phyloP scores from a whole-genome alignment of 1,284 basidiomycete species.

The Malassezia caprae region DNA sequence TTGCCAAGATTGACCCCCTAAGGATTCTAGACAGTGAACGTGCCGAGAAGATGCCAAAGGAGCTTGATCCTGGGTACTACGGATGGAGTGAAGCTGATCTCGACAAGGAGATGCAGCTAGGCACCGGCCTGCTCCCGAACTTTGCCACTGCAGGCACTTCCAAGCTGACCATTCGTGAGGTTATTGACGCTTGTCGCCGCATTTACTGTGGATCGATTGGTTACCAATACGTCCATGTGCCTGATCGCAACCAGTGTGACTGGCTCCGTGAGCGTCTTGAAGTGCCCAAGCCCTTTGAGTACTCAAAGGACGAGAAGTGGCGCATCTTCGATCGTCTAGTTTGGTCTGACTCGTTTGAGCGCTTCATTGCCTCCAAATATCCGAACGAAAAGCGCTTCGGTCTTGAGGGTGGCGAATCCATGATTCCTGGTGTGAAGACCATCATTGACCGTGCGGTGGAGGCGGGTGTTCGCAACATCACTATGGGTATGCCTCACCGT shows the following conservation, averaged over 20 bases:
- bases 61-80: slow-evolving; percentile 54
- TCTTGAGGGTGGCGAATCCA: slow-evolving; percentile 91
- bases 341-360: slow-evolving; percentile 98
- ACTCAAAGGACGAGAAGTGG: slow-evolving; percentile 92
- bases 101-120: slow-evolving; percentile 84
- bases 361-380: slow-evolving; percentile 95
- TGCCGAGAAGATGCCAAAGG: slow-evolving; percentile 45
- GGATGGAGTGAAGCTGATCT: slow-evolving; percentile 89
- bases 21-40: slow-evolving; percentile 84
- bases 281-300: slow-evolving; percentile 94
- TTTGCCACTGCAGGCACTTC: slow-evolving; percentile 72
- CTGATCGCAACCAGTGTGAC: slow-evolving; percentile 96
- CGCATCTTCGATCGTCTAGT: slow-evolving; percentile 98
- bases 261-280: slow-evolving; percentile 97
- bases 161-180: slow-evolving; percentile 80
- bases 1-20: slow-evolving; percentile 88
- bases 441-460: slow-evolving; percentile 93
- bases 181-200: slow-evolving; percentile 80
- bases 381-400: slow-evolving; percentile 99
- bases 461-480: slow-evolving; percentile 85
- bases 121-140: slow-evolving; percentile 89
- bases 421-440: slow-evolving; percentile 98
- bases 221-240: slow-evolving; percentile 95
- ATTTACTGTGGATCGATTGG: slow-evolving; percentile 95
- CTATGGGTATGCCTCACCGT: slow-evolving; percentile 98